Conservation (phyloP, 2,329 filamentous ascomycete genomes). For the Claviceps cyperi region DNA sequence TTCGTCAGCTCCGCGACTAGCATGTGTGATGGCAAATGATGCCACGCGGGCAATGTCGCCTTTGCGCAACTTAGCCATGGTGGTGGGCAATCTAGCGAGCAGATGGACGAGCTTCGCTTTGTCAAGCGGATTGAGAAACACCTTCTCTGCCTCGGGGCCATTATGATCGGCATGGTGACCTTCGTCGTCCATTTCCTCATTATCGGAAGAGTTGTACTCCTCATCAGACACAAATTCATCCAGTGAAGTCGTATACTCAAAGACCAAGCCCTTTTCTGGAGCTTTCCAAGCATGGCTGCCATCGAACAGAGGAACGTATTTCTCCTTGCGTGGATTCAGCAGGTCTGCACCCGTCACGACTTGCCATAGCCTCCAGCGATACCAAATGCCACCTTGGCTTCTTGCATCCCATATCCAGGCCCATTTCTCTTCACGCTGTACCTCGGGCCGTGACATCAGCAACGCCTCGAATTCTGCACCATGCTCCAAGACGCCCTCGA, state of each 20-base stretch:
- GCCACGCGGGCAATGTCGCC: conserved; percentile 79
- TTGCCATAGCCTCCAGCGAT: conserved; percentile 84
- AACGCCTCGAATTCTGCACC: conserved; percentile 83
- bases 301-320: conserved; percentile 57
- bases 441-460: conserved; percentile 72
- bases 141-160: conserved; percentile 32
- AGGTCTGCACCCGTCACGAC: conserved; percentile 52
- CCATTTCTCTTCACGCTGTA: conserved; percentile 80
- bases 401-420: conserved; percentile 85
- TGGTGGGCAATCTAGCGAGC: conserved; percentile 67
- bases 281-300: conserved; percentile 63
- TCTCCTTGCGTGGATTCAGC: conserved; percentile 28
- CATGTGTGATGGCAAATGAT: conserved; percentile 77
- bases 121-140: conserved; percentile 67
- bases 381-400: conserved; percentile 71
- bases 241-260: conserved; percentile 64
- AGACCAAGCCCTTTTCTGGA: conserved; percentile 56
- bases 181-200: conserved; percentile 57
- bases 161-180: conserved; percentile 32
- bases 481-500: conserved; percentile 65
- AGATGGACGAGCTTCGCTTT: conserved; percentile 76
- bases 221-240: conserved; percentile 71
- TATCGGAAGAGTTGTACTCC: conserved; percentile 77
- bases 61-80: conserved; percentile 58
- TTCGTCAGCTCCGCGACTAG: conserved; percentile 73